phyloP scores from a whole-genome alignment of 306 rosid genomes.

The Albizia julibrissin region DNA sequence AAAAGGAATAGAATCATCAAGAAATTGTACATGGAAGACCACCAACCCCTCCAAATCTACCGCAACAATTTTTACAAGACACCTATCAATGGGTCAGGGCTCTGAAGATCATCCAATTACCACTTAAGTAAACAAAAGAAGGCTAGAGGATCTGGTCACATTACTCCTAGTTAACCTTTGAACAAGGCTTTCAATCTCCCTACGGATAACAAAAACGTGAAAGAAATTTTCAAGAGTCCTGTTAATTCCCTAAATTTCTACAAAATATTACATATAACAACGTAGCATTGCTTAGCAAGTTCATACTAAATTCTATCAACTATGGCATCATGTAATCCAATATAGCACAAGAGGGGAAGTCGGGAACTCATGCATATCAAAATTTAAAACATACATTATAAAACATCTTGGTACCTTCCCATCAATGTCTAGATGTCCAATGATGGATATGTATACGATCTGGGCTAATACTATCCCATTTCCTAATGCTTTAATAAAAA shows the following conservation, averaged over 20 bases:
- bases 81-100: not conserved
- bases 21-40: not conserved
- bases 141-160: not conserved
- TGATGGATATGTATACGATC: not conserved
- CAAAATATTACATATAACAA: not conserved
- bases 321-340: not conserved
- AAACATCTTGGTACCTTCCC: not conserved
- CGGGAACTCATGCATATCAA: not conserved
- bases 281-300: not conserved
- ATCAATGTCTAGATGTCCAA: not conserved
- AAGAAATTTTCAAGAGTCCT: not conserved
- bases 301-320: not conserved
- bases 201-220: not conserved
- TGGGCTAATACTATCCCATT: not conserved
- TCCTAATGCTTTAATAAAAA: not conserved
- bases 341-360: not conserved
- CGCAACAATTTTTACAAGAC: not conserved
- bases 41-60: not conserved
- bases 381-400: no score
- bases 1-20: not conserved
- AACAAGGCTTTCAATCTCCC: not conserved
- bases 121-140: not conserved
- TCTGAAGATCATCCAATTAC: not conserved
- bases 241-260: not conserved
- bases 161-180: not conserved